Base-by-base conservation (phyloP, 495 filamentous ascomycete species). In the Penicillium waksmanii region DNA sequence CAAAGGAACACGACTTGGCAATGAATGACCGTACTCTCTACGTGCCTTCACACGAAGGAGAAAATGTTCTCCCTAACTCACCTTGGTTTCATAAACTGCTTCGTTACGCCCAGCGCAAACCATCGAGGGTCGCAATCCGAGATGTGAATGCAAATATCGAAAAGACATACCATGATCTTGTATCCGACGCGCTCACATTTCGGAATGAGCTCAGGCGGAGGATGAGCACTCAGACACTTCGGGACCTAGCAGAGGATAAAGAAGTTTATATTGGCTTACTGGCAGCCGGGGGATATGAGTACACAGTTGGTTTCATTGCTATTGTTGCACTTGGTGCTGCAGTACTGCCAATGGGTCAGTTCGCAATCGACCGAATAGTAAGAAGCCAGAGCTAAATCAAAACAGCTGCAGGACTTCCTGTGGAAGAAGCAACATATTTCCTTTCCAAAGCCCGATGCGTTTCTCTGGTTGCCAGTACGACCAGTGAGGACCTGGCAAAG, bases 281-380 rank as follows among this genome's bases (percentile, higher is more conserved):
- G 17, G 78, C 76, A 4, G 69, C 77, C 0, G 79, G 80, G 1
- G 76, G 79, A 0, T 82, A 81, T 60, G 80, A 81, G 53, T 82
- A 77, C 35, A 70, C 77, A 1, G 77, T 81, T 9, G 77, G 72
- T 1, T 74, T 80, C 51, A 65, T 80, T 13, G 73, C 78, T 0
- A 73, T 77, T 11, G 65, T 80, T 12, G 77, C 80, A 1, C 34
- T 79, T 1, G 77, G 80, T 2, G 77, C 77, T 2, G 80, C 79
- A 15, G 68, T 73, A 4, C 68, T 73, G 1, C 70, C 70, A 18
- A 69, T 73, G 59, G 67, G 70, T 71, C 59, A 59, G 61, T 53
- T 23, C 10, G 19, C 23, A 8, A 44, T 18, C 18, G 50, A 21
- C 2, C 13, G 1, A 46, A 31, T 4, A 25, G 25, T 2, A 31